Conservation (phyloP, 148 eudicot genomes). For the Fallopia convolvulus region DNA sequence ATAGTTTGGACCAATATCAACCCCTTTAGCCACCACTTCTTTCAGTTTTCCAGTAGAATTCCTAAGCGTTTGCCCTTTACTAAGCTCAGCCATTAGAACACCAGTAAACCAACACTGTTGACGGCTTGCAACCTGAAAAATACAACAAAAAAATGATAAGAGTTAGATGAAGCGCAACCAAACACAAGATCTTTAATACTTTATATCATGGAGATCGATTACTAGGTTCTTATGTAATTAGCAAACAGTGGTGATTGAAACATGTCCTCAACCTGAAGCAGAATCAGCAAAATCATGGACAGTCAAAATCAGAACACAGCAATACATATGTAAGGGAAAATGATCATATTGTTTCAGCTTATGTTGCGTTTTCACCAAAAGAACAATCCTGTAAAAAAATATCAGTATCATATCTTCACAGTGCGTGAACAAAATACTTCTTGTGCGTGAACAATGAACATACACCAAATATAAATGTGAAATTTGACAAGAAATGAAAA, state of each 20-base stretch:
- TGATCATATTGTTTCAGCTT: neutral
- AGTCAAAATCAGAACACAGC: neutral
- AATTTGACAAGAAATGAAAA: neutral
- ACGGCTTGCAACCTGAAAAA: neutral
- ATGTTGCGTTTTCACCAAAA: neutral
- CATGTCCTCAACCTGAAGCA: neutral
- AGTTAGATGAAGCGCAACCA: neutral
- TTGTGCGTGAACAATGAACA: neutral
- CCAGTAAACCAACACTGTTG: neutral
- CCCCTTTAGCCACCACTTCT: conserved; percentile 18
- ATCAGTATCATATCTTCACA: neutral
- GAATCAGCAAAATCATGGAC: neutral
- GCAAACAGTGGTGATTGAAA: neutral
- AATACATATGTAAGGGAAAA: neutral
- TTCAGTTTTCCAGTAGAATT: conserved; percentile 24
- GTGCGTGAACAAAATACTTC: no score
- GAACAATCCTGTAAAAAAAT: neutral
- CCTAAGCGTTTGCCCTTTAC: neutral
- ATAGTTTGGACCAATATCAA: conserved; percentile 38
- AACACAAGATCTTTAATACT: neutral
- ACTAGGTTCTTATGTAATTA: neutral
- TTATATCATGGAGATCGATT: neutral
- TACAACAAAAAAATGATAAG: neutral
- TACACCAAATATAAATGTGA: neutral
- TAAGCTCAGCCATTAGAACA: conserved; percentile 7